Conservation (phyloP, 257 asterid genomes). For the Solanum habrochaites region DNA sequence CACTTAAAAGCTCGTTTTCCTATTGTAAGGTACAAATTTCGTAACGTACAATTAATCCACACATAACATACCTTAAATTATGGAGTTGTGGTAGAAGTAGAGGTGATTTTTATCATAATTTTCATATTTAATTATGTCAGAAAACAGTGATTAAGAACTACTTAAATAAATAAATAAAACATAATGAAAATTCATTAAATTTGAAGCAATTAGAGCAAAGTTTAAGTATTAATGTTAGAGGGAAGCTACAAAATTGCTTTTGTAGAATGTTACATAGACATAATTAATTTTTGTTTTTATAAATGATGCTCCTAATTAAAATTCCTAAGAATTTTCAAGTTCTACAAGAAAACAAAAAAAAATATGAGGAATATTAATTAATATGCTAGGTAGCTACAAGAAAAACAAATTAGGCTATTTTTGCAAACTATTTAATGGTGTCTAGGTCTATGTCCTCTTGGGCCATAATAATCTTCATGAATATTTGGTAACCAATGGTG, state of each 20-base stretch:
- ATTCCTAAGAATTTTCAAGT: neutral
- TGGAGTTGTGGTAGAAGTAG: constrained; percentile 12
- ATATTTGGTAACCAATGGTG: constrained; percentile 73
- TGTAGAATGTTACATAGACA: neutral
- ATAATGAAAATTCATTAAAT: neutral
- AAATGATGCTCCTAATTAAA: neutral
- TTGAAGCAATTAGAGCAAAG: neutral
- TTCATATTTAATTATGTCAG: constrained; percentile 37
- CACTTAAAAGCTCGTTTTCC: neutral
- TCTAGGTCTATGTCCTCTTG: constrained; percentile 53
- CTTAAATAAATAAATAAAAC: neutral
- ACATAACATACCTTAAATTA: constrained; percentile 27
- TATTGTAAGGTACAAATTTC: neutral
- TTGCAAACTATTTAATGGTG: constrained; percentile 29
- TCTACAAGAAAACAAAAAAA: neutral
- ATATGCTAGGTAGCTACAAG: neutral
- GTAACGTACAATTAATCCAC: neutral
- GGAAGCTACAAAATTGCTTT: neutral
- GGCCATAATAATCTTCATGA: constrained; percentile 86
- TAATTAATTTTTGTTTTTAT: neutral
- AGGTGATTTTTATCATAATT: constrained; percentile 14
- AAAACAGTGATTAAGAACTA: neutral
- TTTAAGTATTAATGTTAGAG: neutral
- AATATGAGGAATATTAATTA: too few species aligned
- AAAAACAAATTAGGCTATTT: neutral